These are phyloP conservation scores for Malus fusca DNA, from an alignment of 306 rosid genomes.

Conservation along the genomic window DNA sequence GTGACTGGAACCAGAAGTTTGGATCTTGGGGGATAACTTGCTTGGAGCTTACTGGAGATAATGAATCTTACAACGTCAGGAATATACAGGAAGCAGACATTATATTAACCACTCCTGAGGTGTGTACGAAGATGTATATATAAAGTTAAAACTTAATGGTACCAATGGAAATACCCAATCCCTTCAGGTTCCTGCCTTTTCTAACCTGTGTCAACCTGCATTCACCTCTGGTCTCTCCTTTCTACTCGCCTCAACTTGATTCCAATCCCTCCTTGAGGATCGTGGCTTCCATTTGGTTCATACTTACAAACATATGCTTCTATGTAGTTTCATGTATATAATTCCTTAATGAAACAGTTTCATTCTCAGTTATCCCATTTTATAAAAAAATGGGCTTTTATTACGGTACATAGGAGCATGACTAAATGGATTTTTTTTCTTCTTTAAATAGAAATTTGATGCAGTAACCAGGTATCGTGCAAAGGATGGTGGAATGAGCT, in stretches of 20 bases:
- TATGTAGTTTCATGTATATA: not conserved
- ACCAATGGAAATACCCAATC: not conserved
- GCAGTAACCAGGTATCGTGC: constrained; percentile 81
- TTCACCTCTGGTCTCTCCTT: not conserved
- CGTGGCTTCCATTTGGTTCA: not conserved
- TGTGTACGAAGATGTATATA: constrained; percentile 19
- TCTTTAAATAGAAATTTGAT: constrained; percentile 68
- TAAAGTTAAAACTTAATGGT: not conserved
- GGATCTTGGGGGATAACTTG: constrained; percentile 68
- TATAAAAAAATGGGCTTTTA: constrained; percentile 1
- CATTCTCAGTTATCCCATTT: not conserved
- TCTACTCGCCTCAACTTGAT: not conserved
- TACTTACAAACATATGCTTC: not conserved
- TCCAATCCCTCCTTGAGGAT: not conserved
- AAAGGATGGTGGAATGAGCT: constrained; percentile 80
- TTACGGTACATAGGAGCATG: constrained; percentile 17
- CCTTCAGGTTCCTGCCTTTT: not conserved
- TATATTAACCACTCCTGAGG: constrained; percentile 95
- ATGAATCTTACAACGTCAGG: constrained; percentile 60
- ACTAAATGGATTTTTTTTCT: constrained; percentile 10
- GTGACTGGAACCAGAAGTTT: constrained; percentile 84
- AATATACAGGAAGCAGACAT: constrained; percentile 84
- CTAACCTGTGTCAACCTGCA: not conserved
- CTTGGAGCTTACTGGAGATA: constrained; percentile 92
- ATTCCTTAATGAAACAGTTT: not conserved